Evolutionary conservation across 768 basidiomycete genomes (phyloP), one percentile per base, ranked within the genome.

Genomic region (Boletus subcaerulescens): DNA sequence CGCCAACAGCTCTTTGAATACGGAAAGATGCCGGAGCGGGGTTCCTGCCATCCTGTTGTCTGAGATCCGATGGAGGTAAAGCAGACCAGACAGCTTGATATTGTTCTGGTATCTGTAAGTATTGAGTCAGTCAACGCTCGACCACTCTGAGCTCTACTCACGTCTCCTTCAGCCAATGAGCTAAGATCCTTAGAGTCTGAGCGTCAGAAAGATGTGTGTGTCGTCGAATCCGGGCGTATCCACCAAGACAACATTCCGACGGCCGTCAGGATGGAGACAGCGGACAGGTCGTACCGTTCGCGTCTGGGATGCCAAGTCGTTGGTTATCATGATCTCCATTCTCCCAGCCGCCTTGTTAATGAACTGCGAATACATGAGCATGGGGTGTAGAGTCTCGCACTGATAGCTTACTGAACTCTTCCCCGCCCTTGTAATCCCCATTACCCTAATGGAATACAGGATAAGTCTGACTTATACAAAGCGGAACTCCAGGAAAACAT

Each of bases 191-290:
- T 17, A 63, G 43, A 38, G 60, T 38, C 32, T 53, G 40, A 5
- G 36, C 2, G 22, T 63, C 61, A 5, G 54, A 49, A 17, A 50
- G 49, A 17, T 22, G 2, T 22, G 2, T 11, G 54, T 63, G 20
- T 62, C 61, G 13, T 62, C 52, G 22, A 62, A 62, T 33, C 60
- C 61, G 3, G 61, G 61, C 7, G 60, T 62, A 24, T 62, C 60
- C 7, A 62, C 56, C 24, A 63, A 36, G 22, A 63, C 41, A 20
- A 63, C 48, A 24, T 43, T 46, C 31, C 53, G 57, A 38, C 32
- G 50, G 12, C 61, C 51, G 3, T 62, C 57, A 9, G 61, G 61
- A 15, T 62, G 61, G 17, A 18, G 14, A 43, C 57, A 62, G 0
- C 49, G 54, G n/a, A 62, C 17, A 3, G 57, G 12, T 18, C 48